A percentile compares a stretch with the other conserved stretches of the same genome.
Evolutionary conservation across 257 asterid genomes (phyloP).

Genomic region (Lavandula angustifolia): DNA sequence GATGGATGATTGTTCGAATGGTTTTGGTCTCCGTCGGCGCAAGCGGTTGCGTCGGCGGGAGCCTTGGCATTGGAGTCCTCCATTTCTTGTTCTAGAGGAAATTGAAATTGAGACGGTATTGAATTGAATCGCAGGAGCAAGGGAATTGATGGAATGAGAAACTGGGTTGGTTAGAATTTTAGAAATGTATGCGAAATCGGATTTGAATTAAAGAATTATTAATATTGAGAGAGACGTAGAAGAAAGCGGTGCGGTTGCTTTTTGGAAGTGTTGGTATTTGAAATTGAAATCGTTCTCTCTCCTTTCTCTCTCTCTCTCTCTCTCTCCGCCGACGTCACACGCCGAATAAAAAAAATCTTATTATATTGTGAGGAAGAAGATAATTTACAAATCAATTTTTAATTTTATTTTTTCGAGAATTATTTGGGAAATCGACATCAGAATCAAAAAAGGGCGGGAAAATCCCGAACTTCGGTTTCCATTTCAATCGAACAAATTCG

Average conservation of each 20-base stretch:
- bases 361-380: too few relatives aligned
- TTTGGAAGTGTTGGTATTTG: constrained; percentile 9
- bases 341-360: not conserved
- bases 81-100: constrained; percentile 31
- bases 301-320: too few relatives aligned
- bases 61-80: constrained; percentile 43
- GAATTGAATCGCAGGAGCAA: constrained; percentile 18
- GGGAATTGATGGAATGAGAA: not conserved
- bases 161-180: constrained; percentile 14
- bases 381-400: too few relatives aligned
- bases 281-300: constrained; percentile 19
- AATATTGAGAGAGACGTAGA: constrained; percentile 23
- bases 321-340: not conserved
- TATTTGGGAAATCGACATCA: not conserved
- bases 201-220: constrained; percentile 8
- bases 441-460: constrained; percentile 32
- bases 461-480: too few relatives aligned
- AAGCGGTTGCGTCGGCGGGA: constrained; percentile 28
- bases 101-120: constrained; percentile 14
- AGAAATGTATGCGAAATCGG: constrained; percentile 27
- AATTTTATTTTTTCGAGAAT: too few relatives aligned
- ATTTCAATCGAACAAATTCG: not conserved
- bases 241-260: constrained; percentile 33
- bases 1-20: constrained; percentile 30
- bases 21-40: constrained; percentile 41